These are phyloP conservation scores for Chlamydomonas reinhardtii DNA, from an alignment of 163 green algal genomes.

Conservation along the genomic window DNA sequence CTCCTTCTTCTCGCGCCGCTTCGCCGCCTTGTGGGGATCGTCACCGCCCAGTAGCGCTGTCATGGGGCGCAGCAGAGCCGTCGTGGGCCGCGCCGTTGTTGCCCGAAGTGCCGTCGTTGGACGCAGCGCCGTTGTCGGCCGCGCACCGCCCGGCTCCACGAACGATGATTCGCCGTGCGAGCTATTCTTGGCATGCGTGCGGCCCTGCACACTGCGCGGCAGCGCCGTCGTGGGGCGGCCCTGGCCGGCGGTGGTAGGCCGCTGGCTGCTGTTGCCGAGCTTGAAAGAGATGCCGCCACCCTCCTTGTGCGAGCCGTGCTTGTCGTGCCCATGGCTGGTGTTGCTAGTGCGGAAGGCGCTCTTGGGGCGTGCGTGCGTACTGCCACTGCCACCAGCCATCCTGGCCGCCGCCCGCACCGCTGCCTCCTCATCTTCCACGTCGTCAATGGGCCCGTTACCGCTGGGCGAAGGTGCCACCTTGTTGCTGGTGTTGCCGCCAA, in stretches of 20 bases:
- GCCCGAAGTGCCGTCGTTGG: slow-evolving; percentile 34
- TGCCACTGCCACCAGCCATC: background rate
- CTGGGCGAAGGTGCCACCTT: background rate
- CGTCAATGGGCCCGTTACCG: no score
- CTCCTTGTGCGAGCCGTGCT: background rate
- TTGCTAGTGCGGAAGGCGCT: background rate
- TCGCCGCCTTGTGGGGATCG: slow-evolving; percentile 11
- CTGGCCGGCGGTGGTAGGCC: slow-evolving; percentile 8
- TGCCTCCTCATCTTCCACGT: slow-evolving; percentile 11
- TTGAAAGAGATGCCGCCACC: background rate
- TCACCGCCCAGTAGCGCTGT: background rate
- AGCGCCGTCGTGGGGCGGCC: slow-evolving; percentile 8
- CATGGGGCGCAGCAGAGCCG: background rate
- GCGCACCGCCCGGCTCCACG: background rate
- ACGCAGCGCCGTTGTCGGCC: slow-evolving; percentile 20
- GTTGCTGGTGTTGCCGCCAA: slow-evolving; percentile 7
- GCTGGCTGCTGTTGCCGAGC: background rate
- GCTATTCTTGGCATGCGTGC: background rate
- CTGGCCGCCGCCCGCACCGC: slow-evolving; percentile 1
- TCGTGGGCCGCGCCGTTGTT: slow-evolving; percentile 14
- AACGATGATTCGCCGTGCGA: background rate
- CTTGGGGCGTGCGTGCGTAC: background rate
- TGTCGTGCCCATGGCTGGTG: background rate
- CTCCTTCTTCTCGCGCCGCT: slow-evolving; percentile 48
- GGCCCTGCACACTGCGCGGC: slow-evolving; percentile 26